Evolutionary conservation across 2,329 filamentous ascomycete species (phyloP), one percentile per base, ranked within the genome.

Genomic region (Apiospora marii): DNA sequence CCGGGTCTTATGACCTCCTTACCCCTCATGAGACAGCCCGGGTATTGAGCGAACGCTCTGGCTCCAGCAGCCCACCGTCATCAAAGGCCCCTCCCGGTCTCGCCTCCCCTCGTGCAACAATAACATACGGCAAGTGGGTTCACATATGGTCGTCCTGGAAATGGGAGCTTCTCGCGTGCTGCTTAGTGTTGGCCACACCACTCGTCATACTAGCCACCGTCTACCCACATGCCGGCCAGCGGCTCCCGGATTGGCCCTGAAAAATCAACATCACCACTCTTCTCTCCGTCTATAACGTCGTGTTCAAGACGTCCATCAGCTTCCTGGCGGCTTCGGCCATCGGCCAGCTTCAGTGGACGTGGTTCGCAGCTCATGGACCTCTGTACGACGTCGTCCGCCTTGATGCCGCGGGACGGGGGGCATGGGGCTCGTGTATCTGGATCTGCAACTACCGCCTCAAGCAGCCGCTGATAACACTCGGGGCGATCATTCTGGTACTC

Each of bases 221-320:
- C 8, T 73, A 71, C n/a, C 68, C 69, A 4, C 73, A 74, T 22
- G 70, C 69, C 41, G 70, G 68, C 13, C 70, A 74, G 67, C 70
- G 68, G 16, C 46, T 72, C 34, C 73, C 72, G 24, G 13, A 70
- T 30, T 74, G 72, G 70, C 73, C 72, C 7, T 72, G 73, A 10
- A 72, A 70, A 12, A 74, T 74, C 12, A 72, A 70, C 43, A 73
- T 73, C 24, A 73, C 73, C 34, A 43, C 73, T 22, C 70, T 74
- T 22, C 49, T 74, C 19, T 73, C 72, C 27, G 58, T 74, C 14
- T 73, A 72, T 43, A 53, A 64, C 24, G 48, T 73, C 30, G 19
- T 68, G 27, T 70, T 74, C 44, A 73, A 70, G 43, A 69, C 72
- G 14, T 70, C 64, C 24, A 61, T 71, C 34, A 5, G 70, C 19